Base-by-base conservation (phyloP, 352 stramenopile genomes). In the Phytophthora aleatoria region DNA sequence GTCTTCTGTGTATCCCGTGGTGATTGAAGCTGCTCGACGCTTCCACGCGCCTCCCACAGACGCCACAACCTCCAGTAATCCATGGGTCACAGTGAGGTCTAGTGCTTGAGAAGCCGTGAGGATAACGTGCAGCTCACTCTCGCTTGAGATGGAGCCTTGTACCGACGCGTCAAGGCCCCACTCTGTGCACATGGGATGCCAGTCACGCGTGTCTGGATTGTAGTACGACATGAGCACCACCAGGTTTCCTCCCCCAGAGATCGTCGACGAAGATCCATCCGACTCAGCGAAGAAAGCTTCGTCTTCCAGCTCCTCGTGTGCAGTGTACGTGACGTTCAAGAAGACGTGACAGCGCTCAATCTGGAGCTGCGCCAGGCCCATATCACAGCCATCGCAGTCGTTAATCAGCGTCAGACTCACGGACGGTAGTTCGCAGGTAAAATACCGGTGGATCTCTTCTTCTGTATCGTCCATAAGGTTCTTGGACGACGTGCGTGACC, bases 381-480 rank as follows among this genome's bases (percentile, higher is more conserved):
- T 95, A 65, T 95, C 87, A 57, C 87, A 94, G 7, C 84, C 85
- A 33, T 93, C 85, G 57, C 87, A 94, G 64, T 95, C 87, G 42
- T 95, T 95, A 53, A 95, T 92, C 16, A 95, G 47, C 1, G 85
- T 94, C 45, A 95, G 55, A 27, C 71, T 75, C 61, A 95, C 80
- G 4, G 79, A 83, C 15, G 70, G 69, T 28, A 92, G 57, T 24
- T 95, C 83, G 28, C 79, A 88, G 24, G 87, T 94, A 42, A 93
- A 83, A 57, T 92, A 92, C 9, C 83, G 83, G 51, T 94, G 83
- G 8, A 90, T 71, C 54, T 95, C 85, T 11, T 79, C 52, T 16
- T 67, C 48, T 24, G 59, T 57, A 38, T 64, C 49, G 30, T 67
- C 50, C 8, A 59, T 16, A n/a, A 66, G 33, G 16, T 33, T 66